Evolutionary conservation across 805 yeast genomes (phyloP), one percentile per base, ranked within the genome.

Genomic region (Saccharomycopsis sp.): DNA sequence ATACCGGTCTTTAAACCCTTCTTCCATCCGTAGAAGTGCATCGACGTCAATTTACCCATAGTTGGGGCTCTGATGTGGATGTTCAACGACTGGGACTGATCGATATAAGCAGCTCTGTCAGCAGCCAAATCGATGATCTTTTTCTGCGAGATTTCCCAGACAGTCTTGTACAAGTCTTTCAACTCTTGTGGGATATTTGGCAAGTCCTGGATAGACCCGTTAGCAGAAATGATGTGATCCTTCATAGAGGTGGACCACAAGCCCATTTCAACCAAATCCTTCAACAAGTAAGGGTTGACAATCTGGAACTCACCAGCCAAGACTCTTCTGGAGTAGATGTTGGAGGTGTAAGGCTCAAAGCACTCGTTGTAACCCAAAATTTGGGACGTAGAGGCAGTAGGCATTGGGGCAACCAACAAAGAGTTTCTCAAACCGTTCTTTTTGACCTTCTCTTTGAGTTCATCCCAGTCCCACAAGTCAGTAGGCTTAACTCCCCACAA

Each of bases 11-110:
- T 94, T 70, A 94, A 81, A 61, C 99, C 99, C 77, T 88, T 90
- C 78, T 89, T 88, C 99, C 99, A 94, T 52, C 97, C 98, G 70
- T 94, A 92, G 79, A 94, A 94, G 73, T 94, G 99, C 97, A 94
- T 94, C 63, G 94, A 84, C 3, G 98, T 94, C 69, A 94, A 80
- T 73, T 94, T 94, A 67, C 97, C 96, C 92, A 90, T 88, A 1
- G 98, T 91, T 60, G 97, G 97, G 61, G 84, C 85, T 70, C 81
- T 83, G 72, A 94, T 78, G 75, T 89, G 91, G 63, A 94, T 83
- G 71, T 92, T 94, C 79, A 94, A 76, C 52, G 94, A 85, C 76
- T 92, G 98, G 29, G 97, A 89, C 75, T 94, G 99, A 71, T 87
- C 94, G 70, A 87, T 84, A 72, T 78, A 88, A 21, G 90, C 86